Base-by-base conservation (phyloP, 75 land plant species). In the Azolla pinnata region DNA sequence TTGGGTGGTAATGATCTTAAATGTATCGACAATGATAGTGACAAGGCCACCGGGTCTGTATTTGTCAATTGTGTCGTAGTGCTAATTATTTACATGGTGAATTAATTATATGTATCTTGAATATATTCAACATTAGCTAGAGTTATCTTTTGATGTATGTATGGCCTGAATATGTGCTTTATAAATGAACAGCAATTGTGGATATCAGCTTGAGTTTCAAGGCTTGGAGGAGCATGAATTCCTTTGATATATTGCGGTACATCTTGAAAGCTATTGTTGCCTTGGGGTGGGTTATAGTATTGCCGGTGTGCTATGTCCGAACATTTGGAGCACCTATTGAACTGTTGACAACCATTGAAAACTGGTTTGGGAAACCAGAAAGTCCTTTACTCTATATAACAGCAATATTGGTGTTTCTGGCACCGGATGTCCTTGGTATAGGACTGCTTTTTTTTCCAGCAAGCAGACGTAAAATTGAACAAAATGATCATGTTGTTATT, bases 171-270 rank as follows among this genome's bases (percentile, higher is more conserved):
- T 51, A 51, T 8, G 5, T 51, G 54, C n/a, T 8, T 38, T 7
- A 38, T 38, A 14, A 14, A 14, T 24, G 47, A 80, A 74, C 83
- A 93, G 98, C 78, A 25, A 64, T 77, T 57, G 76, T 88, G 63
- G 98, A 88, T 69, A 72, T 93, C 70, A 56, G 60, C 25, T 75
- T 93, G 33, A 77, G 79, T 60, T 93, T 82, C 83, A 86, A 83
- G 60, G 98, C 96, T 1, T 83, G 80, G 53, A 49, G 63, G 2
- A 79, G 77, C 63, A 81, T 91, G 79, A 67, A 62, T 27, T 62
- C 45, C 44, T 45, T 40, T 54, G 74, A 81, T 29, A 77, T 64
- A 21, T 28, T 73, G 4, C 76, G 82, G 71, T 58, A 65, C 28
- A 24, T 80, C 19, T 18, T 87, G 67, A 91, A 80, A 68, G 54